A percentile compares a stretch with the other conserved stretches of the same genome.
Evolutionary conservation across 306 rosid species (phyloP).

Genomic region (Ceratonia siliqua): DNA sequence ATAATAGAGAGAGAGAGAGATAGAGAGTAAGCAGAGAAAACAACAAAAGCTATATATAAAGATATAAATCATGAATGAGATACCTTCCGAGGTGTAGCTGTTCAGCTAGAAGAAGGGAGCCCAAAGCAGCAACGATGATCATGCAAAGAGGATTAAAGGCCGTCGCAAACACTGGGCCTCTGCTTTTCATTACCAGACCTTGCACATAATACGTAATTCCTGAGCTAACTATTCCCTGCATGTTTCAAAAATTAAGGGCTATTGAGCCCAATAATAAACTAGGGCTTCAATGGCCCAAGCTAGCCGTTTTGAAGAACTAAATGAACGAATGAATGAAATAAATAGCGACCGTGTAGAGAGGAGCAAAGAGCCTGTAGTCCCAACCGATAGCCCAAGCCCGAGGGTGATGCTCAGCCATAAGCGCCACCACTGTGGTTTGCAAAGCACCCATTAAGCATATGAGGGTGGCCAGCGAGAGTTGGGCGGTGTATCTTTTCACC

Average conservation of each 20-base stretch:
- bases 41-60: background rate
- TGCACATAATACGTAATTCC: constrained; percentile 72
- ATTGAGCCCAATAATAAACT: no score
- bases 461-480: constrained; percentile 58
- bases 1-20: background rate
- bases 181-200: constrained; percentile 60
- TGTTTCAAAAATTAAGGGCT: background rate
- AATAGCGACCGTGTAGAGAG: constrained; percentile 59
- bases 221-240: constrained; percentile 67
- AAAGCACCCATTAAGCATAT: constrained; percentile 64
- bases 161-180: constrained; percentile 78
- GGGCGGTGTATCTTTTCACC: constrained; percentile 63
- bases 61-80: background rate
- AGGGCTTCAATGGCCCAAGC: no score
- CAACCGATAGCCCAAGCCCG: constrained; percentile 67
- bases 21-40: no score
- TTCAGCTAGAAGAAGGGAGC: constrained; percentile 60
- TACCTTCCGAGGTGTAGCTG: constrained; percentile 74
- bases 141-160: constrained; percentile 79
- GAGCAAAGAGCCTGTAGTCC: constrained; percentile 62
- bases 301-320: no score
- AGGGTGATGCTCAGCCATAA: constrained; percentile 45
- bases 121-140: constrained; percentile 59
- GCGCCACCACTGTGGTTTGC: constrained; percentile 56
- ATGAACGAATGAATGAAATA: no score